These are phyloP conservation scores for Globisporangium paroecandrum DNA, from an alignment of 352 stramenopile species.

Conservation along the genomic window DNA sequence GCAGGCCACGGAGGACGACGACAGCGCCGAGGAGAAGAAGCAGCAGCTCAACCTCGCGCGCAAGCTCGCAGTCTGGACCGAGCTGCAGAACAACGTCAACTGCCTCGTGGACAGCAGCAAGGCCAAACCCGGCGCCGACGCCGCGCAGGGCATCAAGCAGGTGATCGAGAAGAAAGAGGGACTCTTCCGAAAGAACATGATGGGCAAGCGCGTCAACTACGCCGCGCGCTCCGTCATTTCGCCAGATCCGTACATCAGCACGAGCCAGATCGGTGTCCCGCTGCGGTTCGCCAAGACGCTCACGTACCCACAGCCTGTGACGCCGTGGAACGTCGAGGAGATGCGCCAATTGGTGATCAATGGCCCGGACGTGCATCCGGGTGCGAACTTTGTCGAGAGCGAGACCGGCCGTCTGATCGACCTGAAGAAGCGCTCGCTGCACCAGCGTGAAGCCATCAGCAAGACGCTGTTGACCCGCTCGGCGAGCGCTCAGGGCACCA, in stretches of 20 bases:
- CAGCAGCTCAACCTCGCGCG: constrained; percentile 78
- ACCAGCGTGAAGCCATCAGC: constrained; percentile 95
- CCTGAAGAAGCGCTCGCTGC: constrained; percentile 89
- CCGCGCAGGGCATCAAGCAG: constrained; percentile 93
- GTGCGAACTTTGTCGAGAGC: constrained; percentile 98
- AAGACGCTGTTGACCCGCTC: constrained; percentile 92
- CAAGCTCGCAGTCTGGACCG: constrained; percentile 95
- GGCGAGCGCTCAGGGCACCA: constrained; percentile 69
- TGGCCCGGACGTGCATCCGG: constrained; percentile 94
- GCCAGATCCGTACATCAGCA: constrained; percentile 99
- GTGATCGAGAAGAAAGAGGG: constrained; percentile 99
- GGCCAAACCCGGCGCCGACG: constrained; percentile 58
- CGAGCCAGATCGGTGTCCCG: constrained; percentile 99
- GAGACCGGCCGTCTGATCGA: constrained; percentile 93
- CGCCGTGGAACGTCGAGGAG: constrained; percentile 96
- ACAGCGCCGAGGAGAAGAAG: constrained; percentile 43
- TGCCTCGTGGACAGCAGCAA: constrained; percentile 81
- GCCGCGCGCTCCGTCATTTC: constrained; percentile 99
- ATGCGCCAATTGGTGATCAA: constrained; percentile 97
- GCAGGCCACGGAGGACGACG: constrained; percentile 46
- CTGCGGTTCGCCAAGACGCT: constrained; percentile 97
- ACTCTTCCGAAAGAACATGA: constrained; percentile 98
- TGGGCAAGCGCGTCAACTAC: constrained; percentile 99
- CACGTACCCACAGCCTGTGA: constrained; percentile 98
- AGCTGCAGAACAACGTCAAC: constrained; percentile 94